Conservation (phyloP, 2,329 filamentous ascomycete species). For the Aspergillus aculeatinus region DNA sequence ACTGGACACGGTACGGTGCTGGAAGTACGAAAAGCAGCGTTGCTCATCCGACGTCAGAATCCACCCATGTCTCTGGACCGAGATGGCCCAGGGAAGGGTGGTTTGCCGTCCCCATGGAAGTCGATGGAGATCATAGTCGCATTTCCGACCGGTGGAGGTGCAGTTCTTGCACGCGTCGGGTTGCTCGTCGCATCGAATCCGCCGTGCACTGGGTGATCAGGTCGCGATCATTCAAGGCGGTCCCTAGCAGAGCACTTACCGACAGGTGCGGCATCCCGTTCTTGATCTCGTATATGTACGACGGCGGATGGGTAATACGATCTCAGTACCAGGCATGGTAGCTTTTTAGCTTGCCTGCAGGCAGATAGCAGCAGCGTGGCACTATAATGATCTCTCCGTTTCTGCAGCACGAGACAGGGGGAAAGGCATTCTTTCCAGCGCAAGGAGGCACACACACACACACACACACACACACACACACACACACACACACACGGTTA, state of each 20-base stretch:
- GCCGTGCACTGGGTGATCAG: background rate
- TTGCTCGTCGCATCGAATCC: background rate
- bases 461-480: no score
- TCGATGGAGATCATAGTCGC: conserved; percentile 1
- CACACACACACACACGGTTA: no score
- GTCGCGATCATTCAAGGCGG: no score
- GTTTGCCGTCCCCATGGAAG: background rate
- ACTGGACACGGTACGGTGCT: background rate
- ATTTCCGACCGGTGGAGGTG: background rate
- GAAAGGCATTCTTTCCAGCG: no score
- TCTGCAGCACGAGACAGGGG: no score
- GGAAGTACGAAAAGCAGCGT: background rate
- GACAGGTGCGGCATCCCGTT: conserved; percentile 1
- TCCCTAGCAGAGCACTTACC: background rate
- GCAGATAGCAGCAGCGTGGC: no score
- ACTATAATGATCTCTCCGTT: no score
- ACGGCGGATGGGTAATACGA: no score
- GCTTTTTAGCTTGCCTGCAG: no score
- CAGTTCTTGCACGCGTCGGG: background rate
- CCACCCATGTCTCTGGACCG: background rate
- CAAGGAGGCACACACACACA: no score
- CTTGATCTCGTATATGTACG: background rate
- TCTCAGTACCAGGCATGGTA: background rate
- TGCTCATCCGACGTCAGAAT: background rate
- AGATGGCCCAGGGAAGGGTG: no score